Evolutionary conservation across 2,329 filamentous ascomycete species (phyloP).

Genomic region (Pseudogymnoascus sp.): DNA sequence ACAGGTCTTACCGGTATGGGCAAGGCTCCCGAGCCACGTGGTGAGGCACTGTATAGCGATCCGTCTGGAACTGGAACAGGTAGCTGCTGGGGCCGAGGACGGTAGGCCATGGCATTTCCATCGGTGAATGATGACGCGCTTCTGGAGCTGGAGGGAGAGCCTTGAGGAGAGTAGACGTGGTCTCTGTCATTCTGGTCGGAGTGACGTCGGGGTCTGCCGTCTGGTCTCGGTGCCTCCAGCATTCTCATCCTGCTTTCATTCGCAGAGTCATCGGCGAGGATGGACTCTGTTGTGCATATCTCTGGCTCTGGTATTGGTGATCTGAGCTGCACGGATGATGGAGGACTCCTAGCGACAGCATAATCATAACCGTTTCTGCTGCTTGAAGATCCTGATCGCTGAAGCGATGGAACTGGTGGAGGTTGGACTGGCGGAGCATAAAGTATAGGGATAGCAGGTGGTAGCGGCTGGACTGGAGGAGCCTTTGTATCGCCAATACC

Average conservation of each 20-base stretch:
- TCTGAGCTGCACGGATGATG: not conserved
- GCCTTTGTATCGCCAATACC: not conserved
- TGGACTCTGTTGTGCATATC: slow-evolving; percentile 10
- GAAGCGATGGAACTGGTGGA: not conserved
- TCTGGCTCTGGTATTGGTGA: slow-evolving; percentile 9
- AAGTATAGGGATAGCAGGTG: not conserved
- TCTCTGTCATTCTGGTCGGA: slow-evolving; percentile 1
- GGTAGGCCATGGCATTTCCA: not conserved
- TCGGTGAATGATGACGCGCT: not conserved
- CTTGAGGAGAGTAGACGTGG: not conserved
- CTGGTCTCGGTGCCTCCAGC: not conserved
- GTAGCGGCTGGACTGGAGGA: not conserved
- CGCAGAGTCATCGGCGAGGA: slow-evolving; percentile 7
- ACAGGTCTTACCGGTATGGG: not conserved
- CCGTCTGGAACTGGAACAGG: not conserved
- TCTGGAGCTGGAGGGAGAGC: not conserved
- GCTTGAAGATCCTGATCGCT: not conserved
- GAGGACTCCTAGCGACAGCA: not conserved
- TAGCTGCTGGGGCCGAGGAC: not conserved
- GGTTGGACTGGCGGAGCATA: not conserved
- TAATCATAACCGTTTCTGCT: not conserved
- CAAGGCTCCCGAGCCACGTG: not conserved
- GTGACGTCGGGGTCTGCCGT: not conserved
- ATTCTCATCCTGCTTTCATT: slow-evolving; percentile 1
- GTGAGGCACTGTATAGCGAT: not conserved